Evolutionary conservation across 805 yeast species (phyloP), one percentile per base, ranked within the genome.

Genomic region (Teunomyces lycoperdinae): DNA sequence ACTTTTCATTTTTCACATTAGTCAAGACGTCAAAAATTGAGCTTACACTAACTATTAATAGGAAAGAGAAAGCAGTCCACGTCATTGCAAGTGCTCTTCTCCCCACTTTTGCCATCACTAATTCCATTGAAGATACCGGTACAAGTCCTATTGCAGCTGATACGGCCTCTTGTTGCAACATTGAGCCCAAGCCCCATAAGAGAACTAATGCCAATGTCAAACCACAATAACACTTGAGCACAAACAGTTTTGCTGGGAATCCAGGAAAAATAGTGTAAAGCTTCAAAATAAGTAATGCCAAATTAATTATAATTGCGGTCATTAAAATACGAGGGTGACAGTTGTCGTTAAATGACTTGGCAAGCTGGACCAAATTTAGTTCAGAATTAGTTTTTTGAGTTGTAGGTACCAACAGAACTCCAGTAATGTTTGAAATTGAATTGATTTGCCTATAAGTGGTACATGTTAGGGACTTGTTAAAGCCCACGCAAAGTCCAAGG

Each of bases 121-220:
- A 70, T 0, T 71, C 66, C 77, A 82, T 71, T 14, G 85, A 79
- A 9, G 85, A 73, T 1, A 69, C 62, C 2, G 75, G 73, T 0
- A 80, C 71, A 29, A 83, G 57, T n/a, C 59, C 54, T 6, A 58
- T 55, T 4, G 78, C 73, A 2, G 83, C 66, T 33, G 67, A 67
- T 0, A 74, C 71, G 0, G 85, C 85, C 44, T 83, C 80, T 55
- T 80, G 82, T 43, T 76, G 76, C 70, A 86, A 76, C 78, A 83
- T 81, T 0, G 87, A 71, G 2, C 87, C 87, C 27, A 82, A 63
- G 0, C 86, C 87, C 85, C 87, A 83, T 2, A 82, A 38, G 3
- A 83, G 58, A 41, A 71, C 54, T 0, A 67, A 49, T 0, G 71
- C 61, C 28, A 38, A 20, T 10, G 41, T 13, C n/a, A 38, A 16